These are phyloP conservation scores for Candida tibetensis DNA, from an alignment of 805 yeast genomes.

Conservation along the genomic window DNA sequence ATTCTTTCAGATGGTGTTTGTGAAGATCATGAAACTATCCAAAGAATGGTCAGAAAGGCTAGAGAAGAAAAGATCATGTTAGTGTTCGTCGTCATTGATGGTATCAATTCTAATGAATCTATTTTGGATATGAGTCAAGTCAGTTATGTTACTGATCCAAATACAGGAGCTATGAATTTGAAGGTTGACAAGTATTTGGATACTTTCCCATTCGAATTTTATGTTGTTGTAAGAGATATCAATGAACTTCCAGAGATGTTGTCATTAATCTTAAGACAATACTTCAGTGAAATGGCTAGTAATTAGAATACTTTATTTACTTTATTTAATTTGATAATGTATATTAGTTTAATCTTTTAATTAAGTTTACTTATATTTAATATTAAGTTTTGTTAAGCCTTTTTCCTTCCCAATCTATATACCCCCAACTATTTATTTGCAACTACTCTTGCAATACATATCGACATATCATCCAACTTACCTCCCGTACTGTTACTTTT, in stretches of 20 bases:
- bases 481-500: slow-evolving; percentile 45
- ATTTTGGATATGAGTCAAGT: slow-evolving; percentile 95
- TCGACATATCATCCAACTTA: slow-evolving; percentile 53
- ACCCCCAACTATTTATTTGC: slow-evolving; percentile 4
- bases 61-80: slow-evolving; percentile 91
- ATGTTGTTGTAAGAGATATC: slow-evolving; percentile 88
- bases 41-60: slow-evolving; percentile 84
- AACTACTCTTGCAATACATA: slow-evolving; percentile 46
- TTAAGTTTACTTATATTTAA: background rate
- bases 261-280: slow-evolving; percentile 85
- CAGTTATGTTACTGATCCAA: slow-evolving; percentile 63
- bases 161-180: slow-evolving; percentile 65
- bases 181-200: slow-evolving; percentile 84
- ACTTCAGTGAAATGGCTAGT: slow-evolving; percentile 63
- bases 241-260: slow-evolving; percentile 89
- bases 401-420: slow-evolving; percentile 2
- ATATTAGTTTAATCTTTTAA: background rate
- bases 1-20: slow-evolving; percentile 96
- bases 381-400: background rate
- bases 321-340: no score
- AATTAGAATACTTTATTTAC: background rate
- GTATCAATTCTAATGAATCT: slow-evolving; percentile 78
- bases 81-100: slow-evolving; percentile 92
- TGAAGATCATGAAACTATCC: slow-evolving; percentile 85
- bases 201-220: slow-evolving; percentile 94